phyloP scores from a whole-genome alignment of 371 early-diverging fungal species.

The Neoconidiobolus thromboides region DNA sequence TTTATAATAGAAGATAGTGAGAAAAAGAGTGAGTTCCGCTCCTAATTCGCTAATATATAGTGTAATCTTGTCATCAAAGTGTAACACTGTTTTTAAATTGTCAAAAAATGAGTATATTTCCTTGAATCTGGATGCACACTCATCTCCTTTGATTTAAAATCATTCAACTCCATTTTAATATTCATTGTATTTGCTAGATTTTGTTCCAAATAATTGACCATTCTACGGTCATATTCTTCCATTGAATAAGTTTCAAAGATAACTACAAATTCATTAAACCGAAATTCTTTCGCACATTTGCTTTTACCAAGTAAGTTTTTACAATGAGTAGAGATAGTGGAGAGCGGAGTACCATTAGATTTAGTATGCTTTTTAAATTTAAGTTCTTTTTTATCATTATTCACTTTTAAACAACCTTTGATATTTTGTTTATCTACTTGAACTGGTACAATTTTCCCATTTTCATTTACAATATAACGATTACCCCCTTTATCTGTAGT shows the following conservation, averaged over 20 bases:
- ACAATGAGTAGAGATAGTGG: neutral
- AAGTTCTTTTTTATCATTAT: no score
- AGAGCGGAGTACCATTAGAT: neutral
- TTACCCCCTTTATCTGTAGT: no score
- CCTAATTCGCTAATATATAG: no score
- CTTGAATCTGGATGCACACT: neutral
- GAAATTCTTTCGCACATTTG: neutral
- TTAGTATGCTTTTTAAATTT: no score
- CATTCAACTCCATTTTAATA: neutral
- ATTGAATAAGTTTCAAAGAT: slow-evolving; percentile 1
- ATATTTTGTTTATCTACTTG: no score
- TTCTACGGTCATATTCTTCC: neutral
- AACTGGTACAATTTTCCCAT: no score
- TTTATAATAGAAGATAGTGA: no score
- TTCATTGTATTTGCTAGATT: neutral
- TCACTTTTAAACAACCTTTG: no score
- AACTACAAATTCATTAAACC: slow-evolving; percentile 3
- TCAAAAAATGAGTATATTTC: neutral
- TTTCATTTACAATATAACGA: no score
- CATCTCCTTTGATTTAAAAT: neutral
- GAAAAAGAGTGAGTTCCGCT: no score
- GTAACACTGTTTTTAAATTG: neutral
- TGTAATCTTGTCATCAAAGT: no score
- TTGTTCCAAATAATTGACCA: neutral
- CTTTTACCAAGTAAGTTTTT: neutral